Evolutionary conservation across 306 rosid genomes (phyloP), one percentile per base, ranked within the genome.

Genomic region (Prunus mongolica): DNA sequence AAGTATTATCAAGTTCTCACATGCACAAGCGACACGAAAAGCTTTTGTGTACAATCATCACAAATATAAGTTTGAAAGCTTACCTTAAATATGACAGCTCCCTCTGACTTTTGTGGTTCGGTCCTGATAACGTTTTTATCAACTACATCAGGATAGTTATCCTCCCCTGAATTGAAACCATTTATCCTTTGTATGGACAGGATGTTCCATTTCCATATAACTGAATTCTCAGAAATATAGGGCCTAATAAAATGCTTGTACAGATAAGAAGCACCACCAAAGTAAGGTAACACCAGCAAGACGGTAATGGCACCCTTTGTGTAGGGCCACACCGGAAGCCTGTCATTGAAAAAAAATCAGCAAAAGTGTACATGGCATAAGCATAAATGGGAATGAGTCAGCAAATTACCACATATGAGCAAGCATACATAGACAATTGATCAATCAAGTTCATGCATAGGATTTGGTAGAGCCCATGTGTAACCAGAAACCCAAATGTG

Each of bases 271-370:
- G 89, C 90, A 73, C 80, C 88, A 20, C 85, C 76, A 76, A 86
- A 82, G 77, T 78, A 86, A 24, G 89, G 92, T 73, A 84, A 51
- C 72, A 83, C 83, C 74, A 88, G 70, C 13, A 90, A 46, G 78
- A 90, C 24, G 15, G 89, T 88, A 57, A 78, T 77, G 13, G 78
- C 56, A 60, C 89, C 88, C 82, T 84, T 90, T 45, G 76, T 63
- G 69, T 86, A 80, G 73, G 89, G 78, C 95, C 92, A 88, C 67
- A 87, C 80, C 5, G 87, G 86, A 62, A 77, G 77, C 87, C 95
- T 90, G 90, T 51, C 81, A 82, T 15, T 65, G 50, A 46, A 76
- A 60, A 27, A 41, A 79, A 52, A 58, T 51, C 16, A 51, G 32
- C 18, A 50, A 27, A 15, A 8, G 69, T 38, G 44, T 71, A 65